phyloP scores from a whole-genome alignment of 192 early-diverging fungal genomes.

The Spizellomyces sp. region DNA sequence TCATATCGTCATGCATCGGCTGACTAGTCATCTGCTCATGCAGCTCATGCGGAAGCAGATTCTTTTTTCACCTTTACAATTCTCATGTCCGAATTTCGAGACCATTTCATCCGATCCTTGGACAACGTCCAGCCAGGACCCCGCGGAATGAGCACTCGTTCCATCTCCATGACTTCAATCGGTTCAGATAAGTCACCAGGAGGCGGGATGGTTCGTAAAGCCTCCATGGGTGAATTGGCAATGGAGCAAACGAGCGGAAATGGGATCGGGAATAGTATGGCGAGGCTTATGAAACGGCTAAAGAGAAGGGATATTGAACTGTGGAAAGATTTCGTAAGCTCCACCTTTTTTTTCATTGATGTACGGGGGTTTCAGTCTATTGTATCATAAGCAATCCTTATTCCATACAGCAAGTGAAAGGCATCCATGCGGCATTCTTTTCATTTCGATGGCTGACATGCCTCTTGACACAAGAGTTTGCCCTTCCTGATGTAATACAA shows the following conservation, averaged over 20 bases:
- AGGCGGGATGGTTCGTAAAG: neutral
- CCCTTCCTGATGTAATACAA: conserved; percentile 74
- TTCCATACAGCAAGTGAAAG: conserved; percentile 48
- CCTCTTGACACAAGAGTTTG: conserved; percentile 68
- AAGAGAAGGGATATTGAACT: conserved; percentile 59
- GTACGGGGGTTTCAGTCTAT: neutral
- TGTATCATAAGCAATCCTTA: neutral
- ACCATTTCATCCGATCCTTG: conserved; percentile 76
- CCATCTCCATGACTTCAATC: too few species aligned
- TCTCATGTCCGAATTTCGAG: conserved; percentile 71
- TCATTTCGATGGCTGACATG: conserved; percentile 84
- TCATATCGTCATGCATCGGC: conserved; percentile 50
- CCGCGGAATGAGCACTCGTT: too few species aligned
- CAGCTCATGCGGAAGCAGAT: conserved; percentile 78
- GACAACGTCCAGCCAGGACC: conserved; percentile 47
- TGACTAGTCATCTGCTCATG: neutral
- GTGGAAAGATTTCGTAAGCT: conserved; percentile 57
- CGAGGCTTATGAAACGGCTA: conserved; percentile 57
- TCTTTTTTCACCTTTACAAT: conserved; percentile 76
- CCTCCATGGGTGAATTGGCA: conserved; percentile 23
- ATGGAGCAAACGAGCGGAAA: conserved; percentile 47
- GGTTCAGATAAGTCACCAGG: neutral
- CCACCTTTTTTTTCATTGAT: neutral
- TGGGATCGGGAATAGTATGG: conserved; percentile 65
- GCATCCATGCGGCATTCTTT: conserved; percentile 71